Evolutionary conservation across 148 eudicot genomes (phyloP).

Genomic region (Polygonum maritimum): DNA sequence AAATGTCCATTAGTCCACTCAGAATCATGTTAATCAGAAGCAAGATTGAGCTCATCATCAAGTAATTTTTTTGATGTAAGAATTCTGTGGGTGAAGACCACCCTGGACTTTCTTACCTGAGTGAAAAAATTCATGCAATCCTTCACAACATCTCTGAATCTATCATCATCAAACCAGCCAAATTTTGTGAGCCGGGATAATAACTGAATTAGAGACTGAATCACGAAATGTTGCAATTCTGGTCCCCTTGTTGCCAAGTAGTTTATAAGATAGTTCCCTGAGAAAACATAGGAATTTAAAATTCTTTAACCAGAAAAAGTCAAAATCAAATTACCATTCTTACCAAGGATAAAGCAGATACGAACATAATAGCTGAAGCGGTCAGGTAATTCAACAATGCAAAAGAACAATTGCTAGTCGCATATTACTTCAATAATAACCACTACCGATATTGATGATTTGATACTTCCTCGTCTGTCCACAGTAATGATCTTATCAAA

Average conservation of each 20-base stretch:
- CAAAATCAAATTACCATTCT: conserved; percentile 3
- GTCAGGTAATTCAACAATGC: neutral
- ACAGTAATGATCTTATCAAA: neutral
- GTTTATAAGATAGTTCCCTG: conserved; percentile 71
- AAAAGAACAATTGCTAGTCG: neutral
- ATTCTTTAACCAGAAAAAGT: neutral
- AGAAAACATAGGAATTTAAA: conserved; percentile 26
- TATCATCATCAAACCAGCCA: conserved; percentile 89
- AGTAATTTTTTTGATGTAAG: neutral
- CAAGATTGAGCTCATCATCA: neutral
- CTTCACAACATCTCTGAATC: conserved; percentile 64
- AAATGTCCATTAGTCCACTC: neutral
- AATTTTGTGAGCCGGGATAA: conserved; percentile 75
- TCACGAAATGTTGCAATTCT: conserved; percentile 68
- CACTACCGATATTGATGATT: neutral
- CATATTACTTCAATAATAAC: neutral
- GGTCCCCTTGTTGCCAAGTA: conserved; percentile 89
- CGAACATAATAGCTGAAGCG: neutral
- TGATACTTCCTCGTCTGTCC: neutral
- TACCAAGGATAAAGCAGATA: neutral
- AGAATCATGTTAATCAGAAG: neutral
- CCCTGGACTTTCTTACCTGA: conserved; percentile 39
- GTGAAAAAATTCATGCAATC: conserved; percentile 63
- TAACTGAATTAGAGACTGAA: conserved; percentile 70
- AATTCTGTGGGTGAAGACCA: neutral